phyloP scores from a whole-genome alignment of 1,284 basidiomycete genomes.

The Grifola frondosa region DNA sequence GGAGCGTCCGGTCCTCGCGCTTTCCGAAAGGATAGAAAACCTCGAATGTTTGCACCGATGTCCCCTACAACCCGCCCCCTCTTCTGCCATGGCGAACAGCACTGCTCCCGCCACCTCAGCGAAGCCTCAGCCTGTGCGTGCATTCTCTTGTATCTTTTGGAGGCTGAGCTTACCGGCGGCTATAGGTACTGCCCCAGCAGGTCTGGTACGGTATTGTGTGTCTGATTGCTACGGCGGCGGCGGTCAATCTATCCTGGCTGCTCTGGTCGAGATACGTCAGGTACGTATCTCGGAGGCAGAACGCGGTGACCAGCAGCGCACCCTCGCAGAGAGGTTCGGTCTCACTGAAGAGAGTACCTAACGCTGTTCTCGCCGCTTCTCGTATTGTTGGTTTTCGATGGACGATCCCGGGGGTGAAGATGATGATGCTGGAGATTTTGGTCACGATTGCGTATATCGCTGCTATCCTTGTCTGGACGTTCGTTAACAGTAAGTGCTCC shows the following conservation, averaged over 20 bases:
- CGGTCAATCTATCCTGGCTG: constrained; percentile 22
- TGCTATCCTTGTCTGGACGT: constrained; percentile 28
- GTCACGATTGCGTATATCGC: constrained; percentile 25
- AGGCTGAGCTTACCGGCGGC: not conserved
- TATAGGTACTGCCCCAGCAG: constrained; percentile 25
- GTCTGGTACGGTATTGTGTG: constrained; percentile 26
- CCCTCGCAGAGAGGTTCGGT: not conserved
- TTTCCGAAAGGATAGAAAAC: no score
- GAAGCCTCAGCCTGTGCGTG: not conserved
- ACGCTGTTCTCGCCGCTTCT: constrained; percentile 24
- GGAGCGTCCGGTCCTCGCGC: no score
- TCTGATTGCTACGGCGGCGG: constrained; percentile 20
- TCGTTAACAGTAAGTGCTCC: constrained; percentile 28
- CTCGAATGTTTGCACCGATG: no score
- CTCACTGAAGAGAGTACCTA: constrained; percentile 20
- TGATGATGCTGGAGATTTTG: constrained; percentile 24
- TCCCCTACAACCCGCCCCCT: no score
- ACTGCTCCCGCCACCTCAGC: not conserved
- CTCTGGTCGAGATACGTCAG: constrained; percentile 6
- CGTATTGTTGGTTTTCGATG: constrained; percentile 31
- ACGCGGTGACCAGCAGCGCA: not conserved
- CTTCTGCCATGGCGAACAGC: no score
- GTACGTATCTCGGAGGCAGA: not conserved
- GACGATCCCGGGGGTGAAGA: constrained; percentile 25
- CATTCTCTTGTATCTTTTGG: not conserved